These are phyloP conservation scores for Penicillium occitanis DNA, from an alignment of 2,329 filamentous ascomycete species.

Conservation along the genomic window DNA sequence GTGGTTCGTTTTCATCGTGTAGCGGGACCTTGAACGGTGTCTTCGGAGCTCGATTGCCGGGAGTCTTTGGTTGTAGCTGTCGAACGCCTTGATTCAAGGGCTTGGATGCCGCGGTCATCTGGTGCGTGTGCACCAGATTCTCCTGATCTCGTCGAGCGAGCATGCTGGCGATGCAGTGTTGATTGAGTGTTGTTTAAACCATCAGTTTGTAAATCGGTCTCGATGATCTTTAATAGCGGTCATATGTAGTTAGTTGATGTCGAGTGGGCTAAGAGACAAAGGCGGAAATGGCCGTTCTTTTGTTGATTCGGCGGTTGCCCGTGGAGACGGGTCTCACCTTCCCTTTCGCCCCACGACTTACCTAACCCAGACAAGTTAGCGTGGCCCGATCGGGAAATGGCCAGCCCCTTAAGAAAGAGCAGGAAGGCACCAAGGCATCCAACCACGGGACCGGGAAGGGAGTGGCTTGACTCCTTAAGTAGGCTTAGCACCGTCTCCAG, in stretches of 20 bases:
- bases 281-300: conserved; percentile 25
- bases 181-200: background rate
- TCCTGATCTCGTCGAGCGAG: conserved; percentile 81
- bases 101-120: conserved; percentile 69
- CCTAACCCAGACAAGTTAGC: background rate
- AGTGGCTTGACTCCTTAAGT: conserved; percentile 18
- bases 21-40: conserved; percentile 75
- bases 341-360: background rate
- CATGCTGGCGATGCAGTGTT: conserved; percentile 54
- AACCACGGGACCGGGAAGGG: conserved; percentile 6
- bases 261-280: conserved; percentile 23
- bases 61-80: conserved; percentile 71
- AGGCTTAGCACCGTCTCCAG: conserved; percentile 26
- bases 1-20: conserved; percentile 80
- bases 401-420: conserved; percentile 12
- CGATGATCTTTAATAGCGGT: background rate
- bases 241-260: background rate
- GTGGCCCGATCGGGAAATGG: background rate
- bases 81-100: conserved; percentile 65
- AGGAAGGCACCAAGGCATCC: conserved; percentile 16
- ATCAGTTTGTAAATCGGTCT: background rate
- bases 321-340: conserved; percentile 34
- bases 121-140: conserved; percentile 75
- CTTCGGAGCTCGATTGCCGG: conserved; percentile 72
- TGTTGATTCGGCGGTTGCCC: conserved; percentile 39